A percentile compares a stretch with the other conserved stretches of the same genome.
Evolutionary conservation across 139 green algal genomes (phyloP).

Genomic region (Eudorina sp.): DNA sequence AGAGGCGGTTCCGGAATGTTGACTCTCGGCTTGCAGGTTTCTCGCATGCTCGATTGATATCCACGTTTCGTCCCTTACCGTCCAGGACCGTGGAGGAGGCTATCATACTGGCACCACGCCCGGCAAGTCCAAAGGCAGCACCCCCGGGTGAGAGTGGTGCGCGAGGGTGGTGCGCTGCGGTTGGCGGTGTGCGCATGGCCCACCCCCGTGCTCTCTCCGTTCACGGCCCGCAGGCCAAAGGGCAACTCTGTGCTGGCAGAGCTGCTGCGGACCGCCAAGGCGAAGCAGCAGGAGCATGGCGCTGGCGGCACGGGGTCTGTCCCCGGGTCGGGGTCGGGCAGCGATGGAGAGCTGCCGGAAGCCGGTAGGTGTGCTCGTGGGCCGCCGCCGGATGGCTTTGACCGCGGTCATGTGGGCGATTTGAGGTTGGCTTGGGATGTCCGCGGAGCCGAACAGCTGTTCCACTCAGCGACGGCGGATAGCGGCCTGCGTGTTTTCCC

Average conservation of each 20-base stretch:
- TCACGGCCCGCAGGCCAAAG: constrained; percentile 8
- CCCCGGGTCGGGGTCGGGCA: background rate
- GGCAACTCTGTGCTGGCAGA: constrained; percentile 45
- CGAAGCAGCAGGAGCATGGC: constrained; percentile 11
- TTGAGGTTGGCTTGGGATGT: too few species aligned
- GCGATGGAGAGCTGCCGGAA: constrained; percentile 20
- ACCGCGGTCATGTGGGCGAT: too few species aligned
- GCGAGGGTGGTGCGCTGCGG: too few species aligned
- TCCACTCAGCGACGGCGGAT: too few species aligned
- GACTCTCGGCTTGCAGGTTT: background rate
- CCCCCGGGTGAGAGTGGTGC: constrained; percentile 25
- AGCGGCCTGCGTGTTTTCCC: too few species aligned
- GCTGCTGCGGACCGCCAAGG: constrained; percentile 44
- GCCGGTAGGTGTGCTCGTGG: constrained; percentile 23
- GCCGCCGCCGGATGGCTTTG: too few species aligned
- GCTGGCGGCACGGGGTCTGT: background rate
- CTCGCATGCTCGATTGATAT: background rate
- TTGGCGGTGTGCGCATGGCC: too few species aligned
- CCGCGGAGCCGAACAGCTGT: too few species aligned
- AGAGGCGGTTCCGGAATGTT: too few species aligned
- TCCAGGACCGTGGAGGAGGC: background rate
- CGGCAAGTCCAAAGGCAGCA: constrained; percentile 13
- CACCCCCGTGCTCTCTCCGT: background rate
- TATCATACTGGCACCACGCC: constrained; percentile 7
- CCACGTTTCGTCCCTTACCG: background rate